Base-by-base conservation (phyloP, 495 filamentous ascomycete genomes). In the Daldinia concentrica region DNA sequence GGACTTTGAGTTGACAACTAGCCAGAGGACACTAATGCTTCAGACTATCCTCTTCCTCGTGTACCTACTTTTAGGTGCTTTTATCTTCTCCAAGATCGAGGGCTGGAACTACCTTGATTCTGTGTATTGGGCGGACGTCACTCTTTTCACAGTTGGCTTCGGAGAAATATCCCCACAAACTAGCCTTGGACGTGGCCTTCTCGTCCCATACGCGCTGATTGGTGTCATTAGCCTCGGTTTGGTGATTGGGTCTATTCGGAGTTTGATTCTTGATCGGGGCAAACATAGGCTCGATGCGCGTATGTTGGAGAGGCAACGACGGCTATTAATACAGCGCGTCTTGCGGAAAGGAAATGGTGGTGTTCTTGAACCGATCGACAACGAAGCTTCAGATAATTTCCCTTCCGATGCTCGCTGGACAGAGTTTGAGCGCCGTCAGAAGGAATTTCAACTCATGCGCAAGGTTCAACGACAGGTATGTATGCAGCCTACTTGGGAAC, bases 381-480 rank as follows among this genome's bases (percentile, higher is more conserved):
- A 77, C 19, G 76, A 78, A 41, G 72, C 76, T 29, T 27, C 43
- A 22, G 74, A 57, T 52, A 57, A 9, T 56, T 62, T 57, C 39
- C 34, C 43, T 51, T 39, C 36, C 14, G 51, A 27, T 41, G 22
- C 41, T 14, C 61, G 57, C 1, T 71, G 62, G 30, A 81, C 80
- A 19, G 90, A 92, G 64, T 82, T 83, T 6, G 84, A 93, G 67
- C 80, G 87, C 26, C 82, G 91, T 9, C 85, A 91, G 68, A 86
- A 89, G 56, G 93, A 96, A 69, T 97, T 97, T 71, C 79, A 89
- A 26, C 79, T 94, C 3, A 97, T 97, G 94, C 87, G 94, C 51
- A 87, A 87, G 36, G 91, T 97, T 30, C 91, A 94, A 78, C 77
- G 82, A 4, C 84, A 87, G 27, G 71, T 73, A 63, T 30, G 71